Conservation (phyloP, 2,329 filamentous ascomycete species). For the Paracoccidioides brasiliensis region DNA sequence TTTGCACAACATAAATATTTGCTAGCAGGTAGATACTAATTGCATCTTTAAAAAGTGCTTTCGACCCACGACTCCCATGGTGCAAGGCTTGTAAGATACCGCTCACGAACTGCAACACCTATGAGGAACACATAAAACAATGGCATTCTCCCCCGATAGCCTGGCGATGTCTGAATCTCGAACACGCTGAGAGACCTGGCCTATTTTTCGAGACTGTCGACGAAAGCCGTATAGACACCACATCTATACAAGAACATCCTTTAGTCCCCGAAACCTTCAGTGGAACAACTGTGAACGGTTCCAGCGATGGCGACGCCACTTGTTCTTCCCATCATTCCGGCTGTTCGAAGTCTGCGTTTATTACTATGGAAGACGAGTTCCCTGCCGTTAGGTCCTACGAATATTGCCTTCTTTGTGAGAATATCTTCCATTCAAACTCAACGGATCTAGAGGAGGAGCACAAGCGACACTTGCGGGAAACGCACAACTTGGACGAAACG, state of each 20-base stretch:
- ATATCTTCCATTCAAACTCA: conserved; percentile 4
- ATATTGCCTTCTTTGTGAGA: conserved; percentile 7
- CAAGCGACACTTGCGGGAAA: conserved; percentile 4
- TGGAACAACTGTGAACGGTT: conserved; percentile 1
- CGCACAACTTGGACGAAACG: conserved; percentile 6
- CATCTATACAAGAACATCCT: background rate
- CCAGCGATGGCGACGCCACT: background rate
- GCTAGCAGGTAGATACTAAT: background rate
- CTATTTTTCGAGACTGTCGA: conserved; percentile 4
- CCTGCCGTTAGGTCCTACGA: background rate
- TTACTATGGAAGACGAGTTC: background rate
- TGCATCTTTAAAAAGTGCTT: background rate
- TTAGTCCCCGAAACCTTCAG: background rate
- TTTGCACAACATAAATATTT: background rate
- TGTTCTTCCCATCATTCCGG: background rate
- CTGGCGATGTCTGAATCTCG: conserved; percentile 7
- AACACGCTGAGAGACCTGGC: conserved; percentile 1
- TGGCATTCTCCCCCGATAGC: conserved; percentile 6
- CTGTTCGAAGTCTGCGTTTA: background rate
- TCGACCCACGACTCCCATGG: background rate
- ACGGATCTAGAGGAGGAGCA: conserved; percentile 1
- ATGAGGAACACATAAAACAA: conserved; percentile 4
- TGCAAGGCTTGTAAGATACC: conserved; percentile 4
- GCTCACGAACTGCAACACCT: conserved; percentile 1
- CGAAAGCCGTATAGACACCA: background rate